phyloP scores from a whole-genome alignment of 805 yeast species.

The Saccharomycopsis babjevae region DNA sequence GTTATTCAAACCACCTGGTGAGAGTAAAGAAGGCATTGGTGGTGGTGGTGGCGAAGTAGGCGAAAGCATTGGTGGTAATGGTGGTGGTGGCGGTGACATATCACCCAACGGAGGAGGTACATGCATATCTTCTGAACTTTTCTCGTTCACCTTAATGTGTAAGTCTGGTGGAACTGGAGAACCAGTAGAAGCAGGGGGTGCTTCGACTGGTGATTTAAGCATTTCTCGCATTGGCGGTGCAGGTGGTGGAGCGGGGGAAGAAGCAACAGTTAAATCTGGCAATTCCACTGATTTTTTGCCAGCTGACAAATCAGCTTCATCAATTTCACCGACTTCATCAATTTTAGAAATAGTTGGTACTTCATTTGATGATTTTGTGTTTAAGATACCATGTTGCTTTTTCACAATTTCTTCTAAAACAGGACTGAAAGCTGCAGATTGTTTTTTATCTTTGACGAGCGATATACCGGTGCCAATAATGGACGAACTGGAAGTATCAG shows the following conservation, averaged over 20 bases:
- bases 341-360: neutral
- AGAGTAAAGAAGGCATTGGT: constrained; percentile 25
- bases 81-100: constrained; percentile 2
- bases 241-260: constrained; percentile 17
- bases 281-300: neutral
- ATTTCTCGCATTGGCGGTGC: constrained; percentile 22
- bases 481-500: neutral
- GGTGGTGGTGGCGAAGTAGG: constrained; percentile 26
- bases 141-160: constrained; percentile 25
- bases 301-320: constrained; percentile 2
- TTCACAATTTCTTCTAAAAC: constrained; percentile 10
- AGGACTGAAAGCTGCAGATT: constrained; percentile 2
- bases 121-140: constrained; percentile 29
- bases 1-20: constrained; percentile 20
- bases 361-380: neutral
- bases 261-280: neutral
- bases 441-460: neutral
- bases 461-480: constrained; percentile 4
- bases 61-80: constrained; percentile 17
- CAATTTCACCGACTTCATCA: constrained; percentile 5
- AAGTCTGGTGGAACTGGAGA: constrained; percentile 30
- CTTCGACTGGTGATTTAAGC: constrained; percentile 1
- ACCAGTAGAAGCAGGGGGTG: constrained; percentile 23
- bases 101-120: constrained; percentile 36
- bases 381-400: neutral